These are phyloP conservation scores for Coriolopsis trogii DNA, from an alignment of 1,284 basidiomycete genomes.

Conservation along the genomic window DNA sequence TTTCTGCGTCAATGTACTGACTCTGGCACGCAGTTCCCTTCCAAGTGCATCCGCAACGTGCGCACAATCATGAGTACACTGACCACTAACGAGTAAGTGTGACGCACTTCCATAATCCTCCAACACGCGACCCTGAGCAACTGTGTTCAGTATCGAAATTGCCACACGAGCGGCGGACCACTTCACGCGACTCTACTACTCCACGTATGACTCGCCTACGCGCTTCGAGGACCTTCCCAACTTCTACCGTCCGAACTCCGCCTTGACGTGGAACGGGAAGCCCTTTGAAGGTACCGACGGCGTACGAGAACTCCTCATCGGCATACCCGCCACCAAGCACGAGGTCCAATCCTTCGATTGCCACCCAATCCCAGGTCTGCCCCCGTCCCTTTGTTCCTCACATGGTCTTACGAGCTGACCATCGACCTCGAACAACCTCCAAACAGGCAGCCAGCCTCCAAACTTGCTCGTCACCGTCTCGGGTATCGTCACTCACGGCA, in stretches of 20 bases:
- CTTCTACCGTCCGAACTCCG: constrained; percentile 76
- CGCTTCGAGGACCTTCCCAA: constrained; percentile 71
- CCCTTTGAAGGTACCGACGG: constrained; percentile 73
- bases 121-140: too few relatives aligned
- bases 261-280: constrained; percentile 85
- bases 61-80: constrained; percentile 20
- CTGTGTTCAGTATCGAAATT: constrained; percentile 82
- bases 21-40: too few relatives aligned
- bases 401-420: constrained; percentile 1
- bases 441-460: constrained; percentile 69
- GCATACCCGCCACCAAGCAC: constrained; percentile 77
- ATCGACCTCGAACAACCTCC: neutral
- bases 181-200: constrained; percentile 79
- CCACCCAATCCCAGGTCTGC: constrained; percentile 80
- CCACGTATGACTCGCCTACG: constrained; percentile 74
- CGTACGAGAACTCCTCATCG: constrained; percentile 62
- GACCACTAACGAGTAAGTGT: constrained; percentile 29
- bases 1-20: too few relatives aligned
- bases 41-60: constrained; percentile 11
- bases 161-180: constrained; percentile 79
- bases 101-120: constrained; percentile 13
- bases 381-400: constrained; percentile 8
- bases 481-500: constrained; percentile 77
- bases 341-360: constrained; percentile 87
- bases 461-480: constrained; percentile 79